phyloP scores from a whole-genome alignment of 768 basidiomycete genomes.

The Russula abietina region DNA sequence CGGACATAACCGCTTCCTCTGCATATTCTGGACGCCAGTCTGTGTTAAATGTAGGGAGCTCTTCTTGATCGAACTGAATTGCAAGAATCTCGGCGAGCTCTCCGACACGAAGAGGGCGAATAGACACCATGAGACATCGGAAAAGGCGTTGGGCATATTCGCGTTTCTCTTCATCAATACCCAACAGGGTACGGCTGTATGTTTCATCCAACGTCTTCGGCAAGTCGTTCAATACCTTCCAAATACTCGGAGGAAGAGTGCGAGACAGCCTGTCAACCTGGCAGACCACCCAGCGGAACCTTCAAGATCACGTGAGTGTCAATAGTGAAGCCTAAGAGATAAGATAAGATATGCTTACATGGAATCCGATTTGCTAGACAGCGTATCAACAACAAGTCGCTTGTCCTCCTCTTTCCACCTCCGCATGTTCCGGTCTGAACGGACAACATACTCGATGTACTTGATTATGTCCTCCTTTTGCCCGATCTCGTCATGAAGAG shows the following conservation, averaged over 20 bases:
- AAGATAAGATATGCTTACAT: neutral
- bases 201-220: neutral
- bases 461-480: neutral
- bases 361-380: neutral
- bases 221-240: neutral
- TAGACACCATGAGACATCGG: neutral
- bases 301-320: neutral
- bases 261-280: neutral
- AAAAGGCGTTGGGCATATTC: neutral
- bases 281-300: neutral
- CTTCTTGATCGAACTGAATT: neutral
- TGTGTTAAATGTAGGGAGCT: neutral
- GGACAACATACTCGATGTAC: neutral
- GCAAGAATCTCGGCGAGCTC: neutral
- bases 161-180: neutral
- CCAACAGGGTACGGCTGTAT: neutral
- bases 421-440: neutral
- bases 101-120: neutral
- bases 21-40: neutral
- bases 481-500: neutral
- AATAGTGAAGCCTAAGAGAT: too few relatives aligned
- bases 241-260: neutral
- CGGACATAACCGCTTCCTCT: neutral
- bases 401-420: neutral
- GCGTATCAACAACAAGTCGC: neutral